Conservation (phyloP, 2,329 filamentous ascomycete species). For the Teratosphaeria gauchensis region DNA sequence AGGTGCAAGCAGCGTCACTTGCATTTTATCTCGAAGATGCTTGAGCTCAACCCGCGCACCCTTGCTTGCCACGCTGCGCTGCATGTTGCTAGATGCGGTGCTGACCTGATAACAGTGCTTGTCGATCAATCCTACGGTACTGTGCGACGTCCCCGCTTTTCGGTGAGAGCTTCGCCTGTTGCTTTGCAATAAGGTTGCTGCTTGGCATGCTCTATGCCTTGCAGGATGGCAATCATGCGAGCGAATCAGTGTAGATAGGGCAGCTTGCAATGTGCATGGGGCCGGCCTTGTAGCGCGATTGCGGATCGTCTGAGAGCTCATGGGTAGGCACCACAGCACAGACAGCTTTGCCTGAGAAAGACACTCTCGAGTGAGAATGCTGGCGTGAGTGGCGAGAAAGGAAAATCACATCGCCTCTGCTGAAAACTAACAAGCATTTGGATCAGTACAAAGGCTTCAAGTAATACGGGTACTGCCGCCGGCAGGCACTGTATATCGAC, state of each 20-base stretch:
- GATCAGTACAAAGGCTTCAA: too few relatives aligned
- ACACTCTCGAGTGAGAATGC: too few relatives aligned
- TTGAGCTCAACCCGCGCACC: neutral
- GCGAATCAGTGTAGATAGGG: neutral
- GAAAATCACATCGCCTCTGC: too few relatives aligned
- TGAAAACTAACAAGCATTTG: too few relatives aligned
- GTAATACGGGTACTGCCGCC: too few relatives aligned
- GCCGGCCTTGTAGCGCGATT: too few relatives aligned
- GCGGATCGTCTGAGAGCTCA: too few relatives aligned
- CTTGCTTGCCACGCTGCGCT: neutral
- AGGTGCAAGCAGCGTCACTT: neutral
- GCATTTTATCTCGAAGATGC: neutral
- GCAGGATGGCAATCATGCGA: neutral
- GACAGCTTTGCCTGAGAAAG: too few relatives aligned
- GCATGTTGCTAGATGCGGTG: neutral
- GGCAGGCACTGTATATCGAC: too few relatives aligned
- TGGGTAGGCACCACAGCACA: too few relatives aligned
- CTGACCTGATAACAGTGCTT: neutral
- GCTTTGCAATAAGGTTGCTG: neutral
- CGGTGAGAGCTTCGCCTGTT: neutral
- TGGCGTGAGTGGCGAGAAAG: too few relatives aligned
- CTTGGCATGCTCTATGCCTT: neutral
- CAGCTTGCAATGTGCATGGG: neutral
- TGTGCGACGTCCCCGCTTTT: neutral
- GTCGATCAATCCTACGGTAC: neutral